phyloP scores from a whole-genome alignment of 352 stramenopile genomes.

The Salisapilia sapeloensis region DNA sequence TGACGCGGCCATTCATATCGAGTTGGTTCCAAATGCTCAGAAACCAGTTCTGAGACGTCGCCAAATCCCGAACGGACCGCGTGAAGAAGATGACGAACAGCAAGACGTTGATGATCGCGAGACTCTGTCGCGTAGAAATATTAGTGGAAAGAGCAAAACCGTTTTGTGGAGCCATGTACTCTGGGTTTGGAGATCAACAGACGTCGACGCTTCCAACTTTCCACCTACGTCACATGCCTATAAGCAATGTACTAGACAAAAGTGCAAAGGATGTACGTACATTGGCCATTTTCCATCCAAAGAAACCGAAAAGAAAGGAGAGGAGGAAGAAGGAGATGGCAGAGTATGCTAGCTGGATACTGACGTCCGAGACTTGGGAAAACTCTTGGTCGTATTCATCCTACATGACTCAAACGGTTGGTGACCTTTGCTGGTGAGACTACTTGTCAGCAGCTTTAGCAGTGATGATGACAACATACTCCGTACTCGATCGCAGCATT shows the following conservation, averaged over 20 bases:
- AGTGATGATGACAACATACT: no score
- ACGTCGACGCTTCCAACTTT: conserved; percentile 53
- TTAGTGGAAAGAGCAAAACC: conserved; percentile 1
- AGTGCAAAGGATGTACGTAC: conserved; percentile 9
- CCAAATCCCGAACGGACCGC: conserved; percentile 48
- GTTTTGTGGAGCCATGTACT: conserved; percentile 20
- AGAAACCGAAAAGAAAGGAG: conserved; percentile 65
- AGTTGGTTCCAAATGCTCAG: conserved; percentile 77
- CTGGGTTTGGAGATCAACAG: conserved; percentile 59
- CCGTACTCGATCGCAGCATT: conserved; percentile 37
- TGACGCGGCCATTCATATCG: conserved; percentile 71
- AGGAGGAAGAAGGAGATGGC: conserved; percentile 65
- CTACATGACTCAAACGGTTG: no score
- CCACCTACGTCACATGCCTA: conserved; percentile 14
- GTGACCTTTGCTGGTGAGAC: no score
- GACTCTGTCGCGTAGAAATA: conserved; percentile 15
- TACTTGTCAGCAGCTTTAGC: no score
- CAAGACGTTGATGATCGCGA: conserved; percentile 64
- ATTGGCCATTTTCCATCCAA: conserved; percentile 77
- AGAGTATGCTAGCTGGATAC: conserved; percentile 71
- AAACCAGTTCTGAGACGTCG: conserved; percentile 71
- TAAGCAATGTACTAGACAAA: neutral
- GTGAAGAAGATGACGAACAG: conserved; percentile 77
- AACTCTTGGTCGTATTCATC: conserved; percentile 78
- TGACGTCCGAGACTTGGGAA: conserved; percentile 54